Percentiles rank a stretch among this genome's conserved stretches.
phyloP scores from a whole-genome alignment of 2,329 filamentous ascomycete species.

The Aureobasidium musti region DNA sequence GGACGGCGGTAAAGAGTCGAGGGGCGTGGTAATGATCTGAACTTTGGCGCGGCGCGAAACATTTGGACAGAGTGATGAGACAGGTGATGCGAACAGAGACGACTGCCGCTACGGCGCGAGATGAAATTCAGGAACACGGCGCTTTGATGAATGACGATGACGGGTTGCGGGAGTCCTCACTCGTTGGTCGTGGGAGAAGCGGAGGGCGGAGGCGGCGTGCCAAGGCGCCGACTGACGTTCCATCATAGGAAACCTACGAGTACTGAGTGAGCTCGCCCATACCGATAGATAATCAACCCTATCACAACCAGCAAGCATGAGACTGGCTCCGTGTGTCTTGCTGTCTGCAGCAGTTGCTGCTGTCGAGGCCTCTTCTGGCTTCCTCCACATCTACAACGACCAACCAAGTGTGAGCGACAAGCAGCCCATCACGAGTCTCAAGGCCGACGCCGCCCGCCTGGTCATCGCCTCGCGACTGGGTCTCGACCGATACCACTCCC shows the following conservation, averaged over 20 bases:
- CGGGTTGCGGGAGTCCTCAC: neutral
- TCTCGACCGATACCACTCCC: constrained; percentile 52
- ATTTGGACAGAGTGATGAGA: constrained; percentile 5
- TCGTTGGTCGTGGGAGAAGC: neutral
- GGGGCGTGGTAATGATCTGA: constrained; percentile 22
- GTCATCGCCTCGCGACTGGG: constrained; percentile 55
- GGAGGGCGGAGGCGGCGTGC: neutral
- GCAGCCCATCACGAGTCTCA: constrained; percentile 50
- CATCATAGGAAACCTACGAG: constrained; percentile 2
- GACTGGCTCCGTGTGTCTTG: constrained; percentile 46
- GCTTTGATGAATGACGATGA: constrained; percentile 2
- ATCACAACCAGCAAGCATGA: constrained; percentile 45
- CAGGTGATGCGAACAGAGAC: neutral
- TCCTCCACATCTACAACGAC: constrained; percentile 45
- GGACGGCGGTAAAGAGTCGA: constrained; percentile 17
- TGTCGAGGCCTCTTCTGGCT: constrained; percentile 38
- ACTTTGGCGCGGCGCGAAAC: constrained; percentile 25
- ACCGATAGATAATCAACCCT: neutral
- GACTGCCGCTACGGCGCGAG: constrained; percentile 3
- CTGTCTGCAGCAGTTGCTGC: constrained; percentile 45
- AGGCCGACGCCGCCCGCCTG: constrained; percentile 49
- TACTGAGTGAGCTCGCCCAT: constrained; percentile 8
- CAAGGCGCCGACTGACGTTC: constrained; percentile 25
- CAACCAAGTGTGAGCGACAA: constrained; percentile 1
- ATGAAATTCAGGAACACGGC: neutral